A percentile compares a stretch with the other conserved stretches of the same genome.
Evolutionary conservation across 768 basidiomycete species (phyloP).

Genomic region (Cyclocybe aegerita): DNA sequence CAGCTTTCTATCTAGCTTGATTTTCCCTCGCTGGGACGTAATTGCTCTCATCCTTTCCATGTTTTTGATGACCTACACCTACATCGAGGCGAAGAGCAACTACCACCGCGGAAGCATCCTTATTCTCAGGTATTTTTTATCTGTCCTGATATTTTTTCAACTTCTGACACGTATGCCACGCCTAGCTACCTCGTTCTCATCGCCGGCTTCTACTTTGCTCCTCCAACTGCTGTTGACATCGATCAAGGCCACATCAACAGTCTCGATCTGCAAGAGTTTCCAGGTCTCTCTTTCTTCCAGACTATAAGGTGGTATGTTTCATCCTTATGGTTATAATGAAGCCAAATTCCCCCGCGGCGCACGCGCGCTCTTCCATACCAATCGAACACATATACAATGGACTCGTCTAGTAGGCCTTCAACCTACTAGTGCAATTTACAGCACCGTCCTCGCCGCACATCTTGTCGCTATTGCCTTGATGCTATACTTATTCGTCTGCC

Average conservation of each 20-base stretch:
- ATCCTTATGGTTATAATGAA: slow-evolving; percentile 21
- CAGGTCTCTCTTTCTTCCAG: slow-evolving; percentile 37
- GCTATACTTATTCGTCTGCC: neutral
- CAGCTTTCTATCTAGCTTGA: slow-evolving; percentile 55
- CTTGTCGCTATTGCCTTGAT: neutral
- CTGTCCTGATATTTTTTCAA: neutral
- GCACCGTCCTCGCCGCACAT: neutral
- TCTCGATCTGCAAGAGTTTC: slow-evolving; percentile 28
- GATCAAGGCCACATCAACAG: slow-evolving; percentile 31
- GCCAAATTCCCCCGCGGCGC: slow-evolving; percentile 4
- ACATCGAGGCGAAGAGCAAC: slow-evolving; percentile 98
- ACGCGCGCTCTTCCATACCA: neutral
- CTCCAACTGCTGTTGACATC: slow-evolving; percentile 41
- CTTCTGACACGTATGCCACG: slow-evolving; percentile 7
- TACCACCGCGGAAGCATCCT: slow-evolving; percentile 97
- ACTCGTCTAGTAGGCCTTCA: too few relatives aligned
- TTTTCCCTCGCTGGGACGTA: slow-evolving; percentile 99
- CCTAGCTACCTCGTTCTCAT: slow-evolving; percentile 86
- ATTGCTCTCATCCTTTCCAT: slow-evolving; percentile 93
- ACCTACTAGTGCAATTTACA: neutral
- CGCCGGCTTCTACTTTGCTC: slow-evolving; percentile 92
- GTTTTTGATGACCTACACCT: slow-evolving; percentile 97
- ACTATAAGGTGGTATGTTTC: slow-evolving; percentile 38
- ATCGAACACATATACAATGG: too few relatives aligned
- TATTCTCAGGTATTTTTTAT: slow-evolving; percentile 72